phyloP scores from a whole-genome alignment of 2,329 filamentous ascomycete genomes.

The Verticillium nubilum region DNA sequence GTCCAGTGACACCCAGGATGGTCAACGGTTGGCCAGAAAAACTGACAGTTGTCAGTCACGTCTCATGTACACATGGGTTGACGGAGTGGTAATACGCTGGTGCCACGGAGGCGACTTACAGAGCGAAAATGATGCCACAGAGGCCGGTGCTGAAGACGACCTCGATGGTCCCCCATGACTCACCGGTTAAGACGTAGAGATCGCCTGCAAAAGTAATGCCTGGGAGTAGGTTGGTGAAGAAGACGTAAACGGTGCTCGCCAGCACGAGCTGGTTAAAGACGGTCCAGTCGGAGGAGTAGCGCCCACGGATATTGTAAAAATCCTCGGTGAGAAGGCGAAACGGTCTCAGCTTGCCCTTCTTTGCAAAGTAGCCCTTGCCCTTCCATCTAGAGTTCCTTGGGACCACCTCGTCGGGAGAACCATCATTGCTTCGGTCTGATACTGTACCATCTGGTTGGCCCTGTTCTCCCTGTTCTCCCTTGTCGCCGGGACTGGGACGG shows the following conservation, averaged over 20 bases:
- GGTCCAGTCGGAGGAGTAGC: conserved; percentile 49
- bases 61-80: no score
- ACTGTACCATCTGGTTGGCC: no score
- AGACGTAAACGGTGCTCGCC: conserved; percentile 59
- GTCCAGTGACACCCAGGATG: conserved; percentile 60
- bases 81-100: no score
- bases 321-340: conserved; percentile 49
- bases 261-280: conserved; percentile 59
- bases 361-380: conserved; percentile 18
- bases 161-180: conserved; percentile 62
- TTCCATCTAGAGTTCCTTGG: background rate
- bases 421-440: no score
- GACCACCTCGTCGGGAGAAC: no score
- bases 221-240: conserved; percentile 62
- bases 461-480: no score
- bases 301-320: conserved; percentile 33
- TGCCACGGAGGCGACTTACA: conserved; percentile 32
- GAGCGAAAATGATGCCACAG: conserved; percentile 56
- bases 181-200: conserved; percentile 55
- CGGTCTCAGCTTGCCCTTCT: conserved; percentile 40
- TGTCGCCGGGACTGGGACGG: no score
- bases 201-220: conserved; percentile 65
- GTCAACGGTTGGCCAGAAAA: conserved; percentile 58
- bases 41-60: conserved; percentile 17
- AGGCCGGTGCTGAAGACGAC: conserved; percentile 62